phyloP scores from a whole-genome alignment of 306 rosid species.

The Prunus fruticosa region DNA sequence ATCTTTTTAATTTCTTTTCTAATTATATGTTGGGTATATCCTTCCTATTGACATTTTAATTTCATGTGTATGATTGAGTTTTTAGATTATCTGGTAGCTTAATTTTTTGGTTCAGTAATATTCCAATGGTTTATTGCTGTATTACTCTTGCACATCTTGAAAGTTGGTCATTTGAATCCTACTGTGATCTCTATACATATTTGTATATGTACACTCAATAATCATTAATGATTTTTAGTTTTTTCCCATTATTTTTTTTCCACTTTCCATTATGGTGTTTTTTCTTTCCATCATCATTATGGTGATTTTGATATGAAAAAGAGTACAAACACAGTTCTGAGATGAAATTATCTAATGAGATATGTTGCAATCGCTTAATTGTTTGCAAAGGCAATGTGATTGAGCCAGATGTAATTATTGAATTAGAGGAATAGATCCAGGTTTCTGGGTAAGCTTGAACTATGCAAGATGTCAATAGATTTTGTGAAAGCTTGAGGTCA shows the following conservation, averaged over 20 bases:
- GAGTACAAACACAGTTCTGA: neutral
- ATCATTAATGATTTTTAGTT: neutral
- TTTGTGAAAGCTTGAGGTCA: neutral
- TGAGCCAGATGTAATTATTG: neutral
- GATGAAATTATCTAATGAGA: neutral
- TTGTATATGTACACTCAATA: neutral
- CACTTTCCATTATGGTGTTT: neutral
- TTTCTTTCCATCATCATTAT: neutral
- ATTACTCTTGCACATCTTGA: neutral
- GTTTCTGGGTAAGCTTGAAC: neutral
- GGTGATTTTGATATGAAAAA: neutral
- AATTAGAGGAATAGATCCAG: neutral
- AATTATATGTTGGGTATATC: neutral
- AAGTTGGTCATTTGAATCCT: neutral
- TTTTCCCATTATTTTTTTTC: neutral
- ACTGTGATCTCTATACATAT: neutral
- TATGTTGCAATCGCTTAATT: neutral
- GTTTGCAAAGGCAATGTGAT: neutral
- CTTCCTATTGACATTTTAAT: neutral
- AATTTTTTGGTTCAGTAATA: neutral
- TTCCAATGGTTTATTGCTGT: neutral
- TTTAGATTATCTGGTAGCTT: neutral
- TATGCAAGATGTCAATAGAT: neutral
- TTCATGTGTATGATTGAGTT: neutral
- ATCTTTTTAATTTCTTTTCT: neutral